Conservation (phyloP, 2,329 filamentous ascomycete species). For the Westerdykella aurantiaca region DNA sequence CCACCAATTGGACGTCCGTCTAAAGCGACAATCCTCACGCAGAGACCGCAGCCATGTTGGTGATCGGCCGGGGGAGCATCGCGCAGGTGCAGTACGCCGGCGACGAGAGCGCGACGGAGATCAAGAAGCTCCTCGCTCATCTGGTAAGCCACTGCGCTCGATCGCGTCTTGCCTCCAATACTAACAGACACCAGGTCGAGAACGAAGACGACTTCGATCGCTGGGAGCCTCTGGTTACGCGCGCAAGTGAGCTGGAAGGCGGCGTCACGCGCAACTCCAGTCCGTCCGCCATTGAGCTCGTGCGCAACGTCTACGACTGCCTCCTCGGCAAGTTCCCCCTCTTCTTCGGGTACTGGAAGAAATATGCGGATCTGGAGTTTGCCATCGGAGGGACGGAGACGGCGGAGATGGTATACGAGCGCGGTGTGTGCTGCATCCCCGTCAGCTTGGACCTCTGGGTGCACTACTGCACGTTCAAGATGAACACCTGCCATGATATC, state of each 20-base stretch:
- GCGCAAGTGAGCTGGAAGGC: slow-evolving; percentile 79
- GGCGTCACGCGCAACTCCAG: slow-evolving; percentile 95
- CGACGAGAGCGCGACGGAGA: slow-evolving; percentile 47
- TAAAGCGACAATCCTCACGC: no score
- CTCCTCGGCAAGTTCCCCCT: slow-evolving; percentile 93
- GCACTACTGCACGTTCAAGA: slow-evolving; percentile 96
- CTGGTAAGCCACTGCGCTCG: slow-evolving; percentile 55
- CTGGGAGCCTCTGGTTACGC: slow-evolving; percentile 88
- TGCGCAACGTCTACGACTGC: slow-evolving; percentile 82
- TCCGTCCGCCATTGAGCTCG: slow-evolving; percentile 81
- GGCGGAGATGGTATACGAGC: slow-evolving; percentile 96
- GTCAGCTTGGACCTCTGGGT: slow-evolving; percentile 96
- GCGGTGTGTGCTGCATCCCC: slow-evolving; percentile 86
- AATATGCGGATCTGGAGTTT: slow-evolving; percentile 97
- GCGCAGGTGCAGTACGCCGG: slow-evolving; percentile 27
- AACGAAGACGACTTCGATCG: slow-evolving; percentile 88
- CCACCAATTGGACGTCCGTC: no score
- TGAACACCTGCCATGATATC: slow-evolving; percentile 91
- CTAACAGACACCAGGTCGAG: slow-evolving; percentile 42
- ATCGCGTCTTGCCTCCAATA: not conserved
- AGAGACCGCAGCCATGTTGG: slow-evolving; percentile 7
- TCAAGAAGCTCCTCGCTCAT: slow-evolving; percentile 71
- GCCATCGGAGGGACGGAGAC: slow-evolving; percentile 94
- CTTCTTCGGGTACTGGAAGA: slow-evolving; percentile 98
- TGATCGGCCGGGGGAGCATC: slow-evolving; percentile 26